Evolutionary conservation across 306 rosid genomes (phyloP).

Genomic region (Quillaja saponaria): DNA sequence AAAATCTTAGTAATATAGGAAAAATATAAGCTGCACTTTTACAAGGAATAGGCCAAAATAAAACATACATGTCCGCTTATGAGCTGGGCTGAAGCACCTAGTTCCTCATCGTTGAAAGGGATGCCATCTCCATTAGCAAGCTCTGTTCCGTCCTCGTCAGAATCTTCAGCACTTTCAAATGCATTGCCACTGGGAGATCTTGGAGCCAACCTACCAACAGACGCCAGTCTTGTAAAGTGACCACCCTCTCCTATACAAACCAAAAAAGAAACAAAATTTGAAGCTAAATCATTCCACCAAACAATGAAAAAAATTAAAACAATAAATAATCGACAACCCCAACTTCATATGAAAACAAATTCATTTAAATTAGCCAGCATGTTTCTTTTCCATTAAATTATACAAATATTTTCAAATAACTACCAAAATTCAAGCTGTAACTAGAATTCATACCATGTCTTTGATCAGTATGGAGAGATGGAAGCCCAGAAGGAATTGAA

Average conservation of each 20-base stretch:
- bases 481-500: slow-evolving; percentile 54
- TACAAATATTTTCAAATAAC: background rate
- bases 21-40: too few relatives aligned
- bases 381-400: too few relatives aligned
- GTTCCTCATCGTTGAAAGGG: slow-evolving; percentile 39
- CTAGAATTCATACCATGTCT: slow-evolving; percentile 39
- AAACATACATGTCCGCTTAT: slow-evolving; percentile 34
- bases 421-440: background rate
- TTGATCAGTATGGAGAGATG: slow-evolving; percentile 44
- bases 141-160: slow-evolving; percentile 66
- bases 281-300: background rate
- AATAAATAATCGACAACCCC: background rate
- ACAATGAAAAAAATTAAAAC: background rate
- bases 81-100: slow-evolving; percentile 30
- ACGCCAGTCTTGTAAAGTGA: slow-evolving; percentile 45
- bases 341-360: background rate
- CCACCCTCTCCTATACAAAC: slow-evolving; percentile 39
- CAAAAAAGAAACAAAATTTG: slow-evolving; percentile 14
- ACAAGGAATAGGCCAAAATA: background rate
- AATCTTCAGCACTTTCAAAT: slow-evolving; percentile 52
- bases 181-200: slow-evolving; percentile 53
- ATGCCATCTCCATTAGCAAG: slow-evolving; percentile 46
- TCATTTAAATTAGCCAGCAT: too few relatives aligned
- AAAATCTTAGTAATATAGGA: too few relatives aligned
- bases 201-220: slow-evolving; percentile 59